Percentiles rank a stretch among this genome's conserved stretches.
Conservation (phyloP, 1,284 basidiomycete species). For the Inonotus obliquus region DNA sequence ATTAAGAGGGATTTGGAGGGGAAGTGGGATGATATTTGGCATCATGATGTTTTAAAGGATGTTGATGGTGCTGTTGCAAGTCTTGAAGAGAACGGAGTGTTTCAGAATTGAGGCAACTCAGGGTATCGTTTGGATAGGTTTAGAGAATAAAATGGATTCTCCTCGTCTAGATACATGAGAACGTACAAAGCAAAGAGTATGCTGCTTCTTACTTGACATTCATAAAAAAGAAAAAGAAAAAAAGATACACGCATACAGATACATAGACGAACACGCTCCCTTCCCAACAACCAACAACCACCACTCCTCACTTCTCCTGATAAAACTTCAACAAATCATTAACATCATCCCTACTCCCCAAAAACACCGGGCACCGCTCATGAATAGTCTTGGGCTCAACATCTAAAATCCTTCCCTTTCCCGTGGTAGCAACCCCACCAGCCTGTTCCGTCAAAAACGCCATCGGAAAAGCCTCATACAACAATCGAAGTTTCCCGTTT, state of each 20-base stretch:
- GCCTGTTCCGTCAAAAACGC: slow-evolving; percentile 94
- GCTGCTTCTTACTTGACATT: too few relatives aligned
- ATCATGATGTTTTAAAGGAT: slow-evolving; percentile 40
- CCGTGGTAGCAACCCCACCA: slow-evolving; percentile 94
- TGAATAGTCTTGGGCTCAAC: slow-evolving; percentile 88
- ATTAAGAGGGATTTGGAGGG: slow-evolving; percentile 32
- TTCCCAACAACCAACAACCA: too few relatives aligned
- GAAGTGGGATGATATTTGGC: slow-evolving; percentile 46
- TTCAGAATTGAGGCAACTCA: neutral
- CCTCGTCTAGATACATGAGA: too few relatives aligned
- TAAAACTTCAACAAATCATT: slow-evolving; percentile 86
- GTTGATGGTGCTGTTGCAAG: slow-evolving; percentile 26
- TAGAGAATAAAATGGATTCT: too few relatives aligned
- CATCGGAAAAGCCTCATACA: slow-evolving; percentile 99
- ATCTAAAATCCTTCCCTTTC: slow-evolving; percentile 88
- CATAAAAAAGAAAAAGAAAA: too few relatives aligned
- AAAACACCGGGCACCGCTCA: slow-evolving; percentile 90
- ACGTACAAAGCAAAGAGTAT: too few relatives aligned
- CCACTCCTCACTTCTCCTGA: slow-evolving; percentile 28
- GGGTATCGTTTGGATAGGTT: too few relatives aligned
- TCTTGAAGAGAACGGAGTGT: slow-evolving; percentile 17
- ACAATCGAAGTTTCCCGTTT: slow-evolving; percentile 88
- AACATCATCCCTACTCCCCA: slow-evolving; percentile 94
- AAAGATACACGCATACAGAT: too few relatives aligned
- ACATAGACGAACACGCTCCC: too few relatives aligned